Percentiles rank a stretch among this genome's conserved stretches.
phyloP scores from a whole-genome alignment of 352 stramenopile species.

The Phytophthora nicotianae region DNA sequence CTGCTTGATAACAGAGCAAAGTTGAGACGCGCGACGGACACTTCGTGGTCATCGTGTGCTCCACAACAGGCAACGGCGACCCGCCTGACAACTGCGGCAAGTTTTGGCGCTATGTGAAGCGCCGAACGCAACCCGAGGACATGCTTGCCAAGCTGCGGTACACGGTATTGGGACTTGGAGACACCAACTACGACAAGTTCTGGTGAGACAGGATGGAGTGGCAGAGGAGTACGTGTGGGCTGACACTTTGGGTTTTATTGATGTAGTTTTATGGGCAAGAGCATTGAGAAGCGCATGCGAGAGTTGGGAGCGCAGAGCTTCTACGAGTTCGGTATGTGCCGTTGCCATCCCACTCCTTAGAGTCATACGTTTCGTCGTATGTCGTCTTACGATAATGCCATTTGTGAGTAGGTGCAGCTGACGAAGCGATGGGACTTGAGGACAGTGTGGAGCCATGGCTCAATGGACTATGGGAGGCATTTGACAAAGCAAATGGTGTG shows the following conservation, averaged over 20 bases:
- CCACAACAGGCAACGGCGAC: constrained; percentile 96
- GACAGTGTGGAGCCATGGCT: constrained; percentile 95
- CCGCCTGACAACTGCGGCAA: constrained; percentile 93
- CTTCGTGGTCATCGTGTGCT: constrained; percentile 89
- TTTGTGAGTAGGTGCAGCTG: constrained; percentile 66
- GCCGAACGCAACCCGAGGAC: constrained; percentile 77
- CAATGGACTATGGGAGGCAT: constrained; percentile 57
- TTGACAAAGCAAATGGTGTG: constrained; percentile 42
- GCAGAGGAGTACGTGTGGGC: neutral
- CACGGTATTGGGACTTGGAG: constrained; percentile 92
- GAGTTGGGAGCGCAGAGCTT: constrained; percentile 89
- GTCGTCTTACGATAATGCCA: constrained; percentile 1
- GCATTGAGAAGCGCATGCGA: constrained; percentile 88
- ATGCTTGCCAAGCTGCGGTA: constrained; percentile 80
- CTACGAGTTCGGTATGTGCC: constrained; percentile 58
- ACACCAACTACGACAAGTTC: constrained; percentile 98
- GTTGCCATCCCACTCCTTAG: neutral
- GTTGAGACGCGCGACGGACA: constrained; percentile 45
- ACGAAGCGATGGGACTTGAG: constrained; percentile 95
- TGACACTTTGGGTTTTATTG: constrained; percentile 4
- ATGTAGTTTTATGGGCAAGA: constrained; percentile 83
- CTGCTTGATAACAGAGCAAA: constrained; percentile 35
- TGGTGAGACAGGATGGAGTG: constrained; percentile 53
- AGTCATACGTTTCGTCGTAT: neutral
- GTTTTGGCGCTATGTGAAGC: constrained; percentile 94